Evolutionary conservation across 1,139 yeast species (phyloP), one percentile per base, ranked within the genome.

Genomic region (Schizosaccharomyces versatilis): DNA sequence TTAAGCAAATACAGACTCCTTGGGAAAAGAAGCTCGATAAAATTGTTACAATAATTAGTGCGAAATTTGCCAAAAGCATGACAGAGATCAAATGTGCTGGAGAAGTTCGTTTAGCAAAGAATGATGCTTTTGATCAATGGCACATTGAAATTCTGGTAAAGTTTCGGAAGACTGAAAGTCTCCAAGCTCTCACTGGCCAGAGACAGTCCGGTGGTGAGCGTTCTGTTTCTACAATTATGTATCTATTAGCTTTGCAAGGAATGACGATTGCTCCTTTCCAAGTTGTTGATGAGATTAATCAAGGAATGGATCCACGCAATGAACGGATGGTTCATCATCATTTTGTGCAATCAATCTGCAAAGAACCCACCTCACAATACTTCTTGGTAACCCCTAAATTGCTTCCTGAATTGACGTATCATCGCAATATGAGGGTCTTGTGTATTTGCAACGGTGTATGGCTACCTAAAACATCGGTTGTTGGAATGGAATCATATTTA

Each of bases 181-280:
- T 83, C 58, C 80, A 80, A 60, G 75, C 78, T 32, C 72, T 90
- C 55, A 90, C 85, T 62, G 79, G 85, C 38, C 90, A 83, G 59
- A 79, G 93, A 1, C 98, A 93, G 67, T 85, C 96, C 0, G 99
- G 99, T 56, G 99, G 99, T 54, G 99, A 93, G 66, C 76, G 95
- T 62, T 94, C 98, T 0, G 95, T 90, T 0, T 81, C 96, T 0
- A 93, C 98, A 0, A 88, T 90, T 7, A 77, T 86, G 57, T 93
- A 83, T 64, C 75, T 93, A 62, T 84, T 93, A 75, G 81, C 97
- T 0, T 69, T 93, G 58, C 99, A 93, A 68, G 90, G 88, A n/a
- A 72, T 84, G 57, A 81, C 96, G 0, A 76, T 76, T 47, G 86
- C 96, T 0, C 98, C 98, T 8, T 85, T 93, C 64, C 73, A 97